Base-by-base conservation (phyloP, 1,284 basidiomycete genomes). In the Fomitopsis betulina region DNA sequence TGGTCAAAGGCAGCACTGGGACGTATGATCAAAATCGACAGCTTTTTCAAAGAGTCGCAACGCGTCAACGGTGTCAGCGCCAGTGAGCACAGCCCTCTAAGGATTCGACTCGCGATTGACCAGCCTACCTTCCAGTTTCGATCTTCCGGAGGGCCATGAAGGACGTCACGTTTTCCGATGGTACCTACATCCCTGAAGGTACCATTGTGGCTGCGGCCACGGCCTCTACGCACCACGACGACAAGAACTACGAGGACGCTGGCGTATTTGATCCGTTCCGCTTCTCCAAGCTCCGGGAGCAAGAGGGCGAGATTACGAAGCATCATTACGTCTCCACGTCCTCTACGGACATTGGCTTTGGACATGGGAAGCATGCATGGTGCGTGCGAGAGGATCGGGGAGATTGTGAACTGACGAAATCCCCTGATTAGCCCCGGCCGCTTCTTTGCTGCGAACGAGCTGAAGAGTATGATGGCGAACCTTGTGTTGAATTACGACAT, bases 1-100 rank as follows among this genome's bases (percentile, higher is more conserved):
- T 81, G 80, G 77, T 76, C 75, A 2, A 81, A 81, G 62, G 63
- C 63, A 0, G 68, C 76, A 0, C 67, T 84, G 58, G 66, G 61
- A 6, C 79, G 77, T 53, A 75, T 83, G 75, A 67, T 70, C 59
- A 79, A 79, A 57, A 61, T 83, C 30, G 82, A 84, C 62, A 83
- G 80, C 60, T 80, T 84, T 64, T 60, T 85, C 49, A 75, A 77
- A 54, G 81, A 84, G 63, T 75, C 76, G 0, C 73, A 75, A 59
- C 71, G 81, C 12, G 58, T 73, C 38, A 73, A 73, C 45, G 74
- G 73, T 0, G 62, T 73, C 25, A 65, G 58, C 54, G 38, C 57
- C 23, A 54, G 68, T 72, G 52, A 40, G 67, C 63, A 1, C 17
- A 21, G 43, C 6, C 35, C 5, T 38, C 27, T 12, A 39, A 25